phyloP scores from a whole-genome alignment of 2,329 filamentous ascomycete genomes.

The Fusarium haematococcum region DNA sequence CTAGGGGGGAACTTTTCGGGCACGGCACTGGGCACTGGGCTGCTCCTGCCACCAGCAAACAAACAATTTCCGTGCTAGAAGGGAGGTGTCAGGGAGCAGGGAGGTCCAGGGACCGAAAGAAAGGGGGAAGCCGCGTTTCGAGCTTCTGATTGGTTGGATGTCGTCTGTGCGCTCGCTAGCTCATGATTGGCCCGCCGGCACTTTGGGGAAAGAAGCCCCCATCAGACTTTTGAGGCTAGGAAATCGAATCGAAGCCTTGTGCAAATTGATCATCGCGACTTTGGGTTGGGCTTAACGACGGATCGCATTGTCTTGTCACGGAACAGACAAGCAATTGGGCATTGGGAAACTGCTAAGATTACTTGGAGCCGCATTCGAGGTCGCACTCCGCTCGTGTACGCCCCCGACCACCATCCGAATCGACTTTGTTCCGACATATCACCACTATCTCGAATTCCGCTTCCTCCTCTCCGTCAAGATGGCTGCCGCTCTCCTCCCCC shows the following conservation, averaged over 20 bases:
- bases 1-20: constrained; percentile 56
- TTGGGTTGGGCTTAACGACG: constrained; percentile 27
- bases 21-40: constrained; percentile 46
- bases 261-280: constrained; percentile 38
- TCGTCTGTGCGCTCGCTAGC: constrained; percentile 46
- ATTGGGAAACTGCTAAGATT: not conserved
- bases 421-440: constrained; percentile 18
- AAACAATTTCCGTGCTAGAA: constrained; percentile 61
- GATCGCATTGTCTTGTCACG: constrained; percentile 16
- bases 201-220: constrained; percentile 42
- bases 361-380: not conserved
- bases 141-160: constrained; percentile 46
- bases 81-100: constrained; percentile 48
- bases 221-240: constrained; percentile 48
- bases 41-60: constrained; percentile 56
- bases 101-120: constrained; percentile 53
- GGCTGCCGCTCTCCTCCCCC: constrained; percentile 67
- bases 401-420: constrained; percentile 4
- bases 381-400: not conserved
- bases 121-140: constrained; percentile 56
- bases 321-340: constrained; percentile 15
- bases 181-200: constrained; percentile 48
- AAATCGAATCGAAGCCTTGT: constrained; percentile 36
- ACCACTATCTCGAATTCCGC: constrained; percentile 15
- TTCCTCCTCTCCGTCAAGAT: constrained; percentile 50